These are phyloP conservation scores for Hydnomerulius pinastri DNA, from an alignment of 768 basidiomycete species.

Conservation along the genomic window DNA sequence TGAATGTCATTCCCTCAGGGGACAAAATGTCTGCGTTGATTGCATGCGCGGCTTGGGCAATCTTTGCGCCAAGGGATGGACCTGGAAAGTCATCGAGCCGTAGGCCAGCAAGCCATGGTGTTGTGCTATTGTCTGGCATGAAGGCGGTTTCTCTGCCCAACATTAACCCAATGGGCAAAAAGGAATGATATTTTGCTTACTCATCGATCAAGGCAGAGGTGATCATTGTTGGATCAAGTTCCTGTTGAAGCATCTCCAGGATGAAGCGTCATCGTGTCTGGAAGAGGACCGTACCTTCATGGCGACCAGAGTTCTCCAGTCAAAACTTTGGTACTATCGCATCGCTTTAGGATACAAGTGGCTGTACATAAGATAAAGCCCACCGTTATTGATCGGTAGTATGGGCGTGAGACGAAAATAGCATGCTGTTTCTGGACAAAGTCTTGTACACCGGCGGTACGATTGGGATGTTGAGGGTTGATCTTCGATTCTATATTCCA, in stretches of 20 bases:
- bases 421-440: constrained; percentile 66
- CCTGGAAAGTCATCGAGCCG: constrained; percentile 66
- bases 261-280: background rate
- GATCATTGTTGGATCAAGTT: constrained; percentile 54
- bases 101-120: constrained; percentile 72
- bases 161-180: constrained; percentile 1
- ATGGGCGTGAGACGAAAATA: constrained; percentile 59
- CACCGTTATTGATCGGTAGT: constrained; percentile 64
- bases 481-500: constrained; percentile 86
- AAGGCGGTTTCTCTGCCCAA: constrained; percentile 40
- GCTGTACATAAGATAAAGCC: constrained; percentile 17
- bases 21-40: constrained; percentile 70
- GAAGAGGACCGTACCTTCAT: constrained; percentile 55
- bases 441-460: constrained; percentile 54
- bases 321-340: constrained; percentile 74
- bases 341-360: background rate
- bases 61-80: constrained; percentile 52
- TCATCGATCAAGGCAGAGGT: constrained; percentile 69
- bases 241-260: constrained; percentile 33
- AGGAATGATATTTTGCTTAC: constrained; percentile 36
- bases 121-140: constrained; percentile 44
- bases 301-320: constrained; percentile 72
- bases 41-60: constrained; percentile 67
- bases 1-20: constrained; percentile 47
- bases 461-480: constrained; percentile 52